phyloP scores from a whole-genome alignment of 1,139 yeast genomes.

The Yamadazyma triangularis region DNA sequence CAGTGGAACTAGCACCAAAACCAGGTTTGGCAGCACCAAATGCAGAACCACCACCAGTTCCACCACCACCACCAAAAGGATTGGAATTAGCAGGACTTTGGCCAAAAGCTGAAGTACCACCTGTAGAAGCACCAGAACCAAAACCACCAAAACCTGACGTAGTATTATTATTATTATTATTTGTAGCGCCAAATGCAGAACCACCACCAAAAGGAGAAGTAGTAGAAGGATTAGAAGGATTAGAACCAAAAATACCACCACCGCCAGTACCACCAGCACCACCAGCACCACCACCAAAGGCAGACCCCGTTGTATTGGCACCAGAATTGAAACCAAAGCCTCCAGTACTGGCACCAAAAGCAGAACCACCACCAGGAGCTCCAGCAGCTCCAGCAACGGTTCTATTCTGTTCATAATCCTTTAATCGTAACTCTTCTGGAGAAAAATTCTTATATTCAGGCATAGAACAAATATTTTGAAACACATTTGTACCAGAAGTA shows the following conservation, averaged over 20 bases:
- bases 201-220: slow-evolving; percentile 15
- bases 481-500: slow-evolving; percentile 49
- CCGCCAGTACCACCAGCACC: slow-evolving; percentile 26
- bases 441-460: slow-evolving; percentile 82
- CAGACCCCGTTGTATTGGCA: slow-evolving; percentile 14
- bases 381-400: slow-evolving; percentile 17
- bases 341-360: slow-evolving; percentile 26
- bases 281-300: slow-evolving; percentile 28
- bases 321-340: slow-evolving; percentile 16
- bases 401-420: slow-evolving; percentile 79
- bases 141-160: slow-evolving; percentile 13
- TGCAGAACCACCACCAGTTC: slow-evolving; percentile 16
- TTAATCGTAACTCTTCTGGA: slow-evolving; percentile 81
- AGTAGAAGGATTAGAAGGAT: slow-evolving; percentile 28
- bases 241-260: slow-evolving; percentile 13
- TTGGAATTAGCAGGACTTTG: slow-evolving; percentile 12
- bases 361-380: slow-evolving; percentile 28
- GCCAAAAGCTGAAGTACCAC: slow-evolving; percentile 17
- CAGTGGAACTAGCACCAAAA: slow-evolving; percentile 13
- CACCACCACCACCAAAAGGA: slow-evolving; percentile 26
- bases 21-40: slow-evolving; percentile 19
- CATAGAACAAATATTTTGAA: slow-evolving; percentile 80
- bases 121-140: slow-evolving; percentile 19
- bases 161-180: slow-evolving; percentile 11
- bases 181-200: slow-evolving; percentile 12